Evolutionary conservation across 805 yeast species (phyloP), one percentile per base, ranked within the genome.

Genomic region (Candida golubevii): DNA sequence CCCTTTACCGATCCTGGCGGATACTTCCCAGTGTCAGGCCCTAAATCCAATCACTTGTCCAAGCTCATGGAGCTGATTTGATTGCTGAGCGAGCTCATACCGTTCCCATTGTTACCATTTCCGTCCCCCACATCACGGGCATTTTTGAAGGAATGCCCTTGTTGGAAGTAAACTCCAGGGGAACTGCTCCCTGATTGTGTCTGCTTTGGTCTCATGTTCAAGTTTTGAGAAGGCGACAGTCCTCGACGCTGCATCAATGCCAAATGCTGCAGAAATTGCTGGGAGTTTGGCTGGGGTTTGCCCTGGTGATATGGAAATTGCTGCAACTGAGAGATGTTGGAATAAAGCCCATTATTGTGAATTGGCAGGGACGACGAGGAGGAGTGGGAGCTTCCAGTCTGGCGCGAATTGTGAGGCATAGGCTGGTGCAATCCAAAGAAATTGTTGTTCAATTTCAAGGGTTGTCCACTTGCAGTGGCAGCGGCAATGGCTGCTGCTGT

Each of bases 401-500:
- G 48, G 26, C 52, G 39, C 9, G 36, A 41, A 23, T 59, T 63
- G 32, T 60, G 61, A 1, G 68, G 63, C 49, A 60, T 69, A 7
- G 68, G 66, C 48, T 62, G 69, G 42, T 66, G 72, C 44, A 64
- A 51, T 1, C 62, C 62, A 53, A 61, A 57, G 35, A 60, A 62
- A 23, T 53, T 57, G 45, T 56, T 61, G 53, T 52, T 62, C 49
- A 68, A 53, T 45, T 63, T 70, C 56, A 70, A 62, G 3, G 75
- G 72, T 49, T 71, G 75, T 7, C 75, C 75, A 43, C 72, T 66
- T 6, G 75, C 75, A 9, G 75, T 71, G 9, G 75, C 75, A 3
- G 75, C 74, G 0, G 75, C 75, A 38, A 71, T 71, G 4, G 74
- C 75, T 8, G 75, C 74, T 3, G 74, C 75, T 0, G 75, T 67